Percentiles rank a stretch among this genome's conserved stretches.
Conservation (phyloP, 148 eudicot species). For the Polygonum aviculare region DNA sequence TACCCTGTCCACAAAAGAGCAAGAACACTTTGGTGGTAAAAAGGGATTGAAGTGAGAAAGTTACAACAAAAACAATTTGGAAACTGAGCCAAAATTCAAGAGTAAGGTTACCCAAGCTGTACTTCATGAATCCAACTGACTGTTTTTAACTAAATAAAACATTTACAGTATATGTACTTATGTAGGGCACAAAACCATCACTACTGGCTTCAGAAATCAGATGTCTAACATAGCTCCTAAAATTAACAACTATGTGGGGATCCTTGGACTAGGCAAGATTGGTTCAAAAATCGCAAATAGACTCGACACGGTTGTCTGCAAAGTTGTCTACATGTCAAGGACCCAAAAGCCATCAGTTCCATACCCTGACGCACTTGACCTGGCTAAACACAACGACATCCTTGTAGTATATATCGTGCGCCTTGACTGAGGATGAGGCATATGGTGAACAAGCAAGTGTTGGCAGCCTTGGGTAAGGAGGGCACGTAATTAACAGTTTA, state of each 20-base stretch:
- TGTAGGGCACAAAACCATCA: no score
- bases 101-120: no score
- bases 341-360: constrained; percentile 33
- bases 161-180: no score
- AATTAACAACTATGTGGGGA: constrained; percentile 28
- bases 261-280: constrained; percentile 73
- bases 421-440: constrained; percentile 53
- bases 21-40: no score
- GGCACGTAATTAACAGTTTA: constrained; percentile 47
- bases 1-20: no score
- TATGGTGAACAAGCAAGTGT: constrained; percentile 47
- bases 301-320: constrained; percentile 56
- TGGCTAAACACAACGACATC: constrained; percentile 33
- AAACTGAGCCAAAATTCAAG: no score
- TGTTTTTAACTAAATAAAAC: no score
- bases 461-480: constrained; percentile 45
- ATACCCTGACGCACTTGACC: constrained; percentile 25
- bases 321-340: constrained; percentile 47
- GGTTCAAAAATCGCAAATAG: constrained; percentile 62
- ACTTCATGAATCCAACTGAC: no score
- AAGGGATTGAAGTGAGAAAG: no score
- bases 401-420: constrained; percentile 44
- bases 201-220: no score
- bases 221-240: no score
- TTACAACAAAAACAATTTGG: no score